Conservation (phyloP, 768 basidiomycete genomes). For the Trametes cubensis region DNA sequence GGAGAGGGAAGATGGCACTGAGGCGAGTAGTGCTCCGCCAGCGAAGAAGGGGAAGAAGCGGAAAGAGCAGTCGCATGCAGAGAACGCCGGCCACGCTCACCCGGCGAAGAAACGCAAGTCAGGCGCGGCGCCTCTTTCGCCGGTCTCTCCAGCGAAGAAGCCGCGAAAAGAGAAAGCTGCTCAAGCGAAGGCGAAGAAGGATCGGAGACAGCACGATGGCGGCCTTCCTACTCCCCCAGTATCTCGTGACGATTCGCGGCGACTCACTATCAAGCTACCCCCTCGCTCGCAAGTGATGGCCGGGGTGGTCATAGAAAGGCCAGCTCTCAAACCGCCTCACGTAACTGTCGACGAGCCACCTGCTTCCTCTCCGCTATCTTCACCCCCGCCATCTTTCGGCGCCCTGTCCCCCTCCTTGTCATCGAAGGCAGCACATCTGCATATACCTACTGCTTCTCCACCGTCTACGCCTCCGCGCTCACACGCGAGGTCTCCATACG, state of each 20-base stretch:
- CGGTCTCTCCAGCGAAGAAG: slow-evolving; percentile 23
- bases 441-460: neutral
- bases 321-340: neutral
- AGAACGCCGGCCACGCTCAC: slow-evolving; percentile 1
- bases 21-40: neutral
- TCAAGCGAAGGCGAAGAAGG: slow-evolving; percentile 13
- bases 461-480: slow-evolving; percentile 6
- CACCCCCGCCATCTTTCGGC: slow-evolving; percentile 9
- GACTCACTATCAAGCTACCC: slow-evolving; percentile 22
- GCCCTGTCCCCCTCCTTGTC: neutral
- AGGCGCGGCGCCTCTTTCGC: slow-evolving; percentile 14
- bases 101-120: slow-evolving; percentile 22
- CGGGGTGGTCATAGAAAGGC: slow-evolving; percentile 17
- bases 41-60: slow-evolving; percentile 24
- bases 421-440: neutral
- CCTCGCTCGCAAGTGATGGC: slow-evolving; percentile 15
- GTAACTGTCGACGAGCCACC: neutral
- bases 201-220: neutral
- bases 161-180: slow-evolving; percentile 13
- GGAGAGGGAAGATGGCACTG: neutral
- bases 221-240: slow-evolving; percentile 16
- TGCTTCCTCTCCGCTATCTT: slow-evolving; percentile 23
- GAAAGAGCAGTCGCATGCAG: slow-evolving; percentile 14
- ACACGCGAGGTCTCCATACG: slow-evolving; percentile 1
- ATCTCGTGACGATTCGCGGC: slow-evolving; percentile 12